Base-by-base conservation (phyloP, 257 asterid species). In the Pogostemon cablin region DNA sequence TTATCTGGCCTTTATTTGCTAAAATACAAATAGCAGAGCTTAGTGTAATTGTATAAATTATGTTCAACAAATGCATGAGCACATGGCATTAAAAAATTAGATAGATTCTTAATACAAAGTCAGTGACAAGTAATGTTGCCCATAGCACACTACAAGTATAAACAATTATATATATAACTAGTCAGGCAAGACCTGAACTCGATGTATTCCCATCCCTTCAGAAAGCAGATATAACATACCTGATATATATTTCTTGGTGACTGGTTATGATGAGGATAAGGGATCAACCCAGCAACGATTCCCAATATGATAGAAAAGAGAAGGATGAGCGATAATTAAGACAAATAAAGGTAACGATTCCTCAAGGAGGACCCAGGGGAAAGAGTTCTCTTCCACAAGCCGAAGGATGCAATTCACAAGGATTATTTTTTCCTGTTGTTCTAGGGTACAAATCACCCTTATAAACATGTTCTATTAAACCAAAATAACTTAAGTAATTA, bases 241-340 rank as follows among this genome's bases (percentile, higher is more conserved):
- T 93, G 99, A 81, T 91, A 93, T 35, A 98, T 93, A 83, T 93
- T 93, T 83, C 99, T 86, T 55, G 99, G 99, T 20, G 99, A 93
- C 88, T 93, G 99, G 74, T 91, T 93, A 86, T 93, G 99, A 89
- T 93, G 99, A 68, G 99, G 99, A 85, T 85, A 93, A 66, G 99
- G 99, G 71, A 93, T 93, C 88, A 93, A 81, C 61, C 99, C 99
- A 69, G 99, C 99, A 74, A 76, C 59, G 9, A 89, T 88, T 67
- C 99, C 96, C 66, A 93, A 79, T 80, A 93, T 91, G 70, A n/a
- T n/a, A n/a, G n/a, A n/a, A n/a, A n/a, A n/a, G n/a, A n/a, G n/a
- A n/a, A n/a, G n/a, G n/a, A n/a, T n/a, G n/a, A n/a, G n/a, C n/a
- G n/a, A n/a, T n/a, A n/a, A n/a, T n/a, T n/a, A n/a, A n/a, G n/a